Evolutionary conservation across 2,329 filamentous ascomycete species (phyloP), one percentile per base, ranked within the genome.

Genomic region (Fusarium decemcellulare): DNA sequence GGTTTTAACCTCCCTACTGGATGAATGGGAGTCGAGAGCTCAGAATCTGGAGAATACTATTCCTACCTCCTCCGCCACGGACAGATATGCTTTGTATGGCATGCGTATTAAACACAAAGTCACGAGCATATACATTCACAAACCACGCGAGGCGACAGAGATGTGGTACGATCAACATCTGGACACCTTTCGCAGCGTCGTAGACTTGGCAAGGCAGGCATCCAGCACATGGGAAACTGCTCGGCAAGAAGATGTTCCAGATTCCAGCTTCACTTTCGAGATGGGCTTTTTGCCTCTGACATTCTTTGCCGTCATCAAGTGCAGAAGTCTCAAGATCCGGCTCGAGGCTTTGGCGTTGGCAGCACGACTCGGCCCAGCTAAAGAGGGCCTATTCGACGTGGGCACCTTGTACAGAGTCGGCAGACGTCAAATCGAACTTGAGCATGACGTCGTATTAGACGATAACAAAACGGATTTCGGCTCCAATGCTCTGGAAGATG

Each of bases 81-180:
- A 64, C 5, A 52, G 6, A 12, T 59, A 59, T 14, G 39, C 59
- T 7, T 8, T 63, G 4, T 63, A 47, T 1, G 59, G 59, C 8
- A 37, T 64, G 61, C 29, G 52, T 2, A 37, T 64, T 10, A 64
- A 59, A 10, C 46, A 64, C 2, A 63, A 52, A 3, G 46, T 64
- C 18, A 47, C 51, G 2, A 59, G 4, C 0, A 52, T 64, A 3
- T 63, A 64, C 12, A 4, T 64, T 2, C 39, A 64, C 2, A 3
- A 32, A 5, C 18, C 36, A 27, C 7, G 6, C n/a, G 15, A 34
- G 23, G 8, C 46, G 3, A 10, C 51, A 16, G 61, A 64, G 29
- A 63, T 29, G 14, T 64, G 61, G 61, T 63, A 40, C 18, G 61
- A 64, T 59, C 51, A 52, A 27, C 52, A 63, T 36, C 6, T 64